A percentile compares a stretch with the other conserved stretches of the same genome.
These are phyloP conservation scores for Iberis pinnata DNA, from an alignment of 345 rosid species.

Conservation along the genomic window DNA sequence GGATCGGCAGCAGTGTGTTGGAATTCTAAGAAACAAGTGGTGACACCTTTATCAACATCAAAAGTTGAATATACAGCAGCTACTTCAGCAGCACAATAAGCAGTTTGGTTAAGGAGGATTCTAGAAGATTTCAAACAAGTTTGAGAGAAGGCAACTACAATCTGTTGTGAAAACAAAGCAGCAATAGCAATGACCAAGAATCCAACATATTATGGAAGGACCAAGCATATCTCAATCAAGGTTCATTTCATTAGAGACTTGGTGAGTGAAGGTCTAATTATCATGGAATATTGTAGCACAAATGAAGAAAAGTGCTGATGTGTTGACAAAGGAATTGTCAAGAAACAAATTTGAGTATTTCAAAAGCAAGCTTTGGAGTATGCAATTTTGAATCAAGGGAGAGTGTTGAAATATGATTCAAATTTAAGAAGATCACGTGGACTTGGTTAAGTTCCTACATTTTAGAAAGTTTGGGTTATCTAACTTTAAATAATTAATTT, in stretches of 20 bases:
- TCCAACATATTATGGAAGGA: conserved; percentile 1
- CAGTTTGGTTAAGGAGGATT: too few species aligned
- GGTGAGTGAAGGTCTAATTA: neutral
- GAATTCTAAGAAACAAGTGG: neutral
- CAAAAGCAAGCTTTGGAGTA: neutral
- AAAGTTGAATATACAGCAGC: conserved; percentile 1
- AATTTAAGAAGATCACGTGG: too few species aligned
- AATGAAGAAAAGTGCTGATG: neutral
- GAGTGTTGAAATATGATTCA: neutral
- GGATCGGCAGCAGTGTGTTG: neutral
- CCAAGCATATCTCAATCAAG: neutral
- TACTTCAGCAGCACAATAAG: neutral
- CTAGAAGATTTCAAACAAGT: neutral
- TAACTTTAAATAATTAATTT: too few species aligned
- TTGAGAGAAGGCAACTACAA: neutral
- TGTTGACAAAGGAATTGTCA: neutral
- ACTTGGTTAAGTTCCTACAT: too few species aligned
- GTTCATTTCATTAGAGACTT: neutral
- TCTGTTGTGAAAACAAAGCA: neutral
- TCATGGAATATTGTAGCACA: neutral
- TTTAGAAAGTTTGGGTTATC: too few species aligned
- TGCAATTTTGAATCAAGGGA: conserved; percentile 6
- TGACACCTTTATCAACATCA: neutral
- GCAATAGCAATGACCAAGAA: neutral
- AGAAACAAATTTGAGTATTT: neutral